A percentile compares a stretch with the other conserved stretches of the same genome.
These are phyloP conservation scores for Geotrichum bryndzae DNA, from an alignment of 1,139 yeast genomes.

Conservation along the genomic window DNA sequence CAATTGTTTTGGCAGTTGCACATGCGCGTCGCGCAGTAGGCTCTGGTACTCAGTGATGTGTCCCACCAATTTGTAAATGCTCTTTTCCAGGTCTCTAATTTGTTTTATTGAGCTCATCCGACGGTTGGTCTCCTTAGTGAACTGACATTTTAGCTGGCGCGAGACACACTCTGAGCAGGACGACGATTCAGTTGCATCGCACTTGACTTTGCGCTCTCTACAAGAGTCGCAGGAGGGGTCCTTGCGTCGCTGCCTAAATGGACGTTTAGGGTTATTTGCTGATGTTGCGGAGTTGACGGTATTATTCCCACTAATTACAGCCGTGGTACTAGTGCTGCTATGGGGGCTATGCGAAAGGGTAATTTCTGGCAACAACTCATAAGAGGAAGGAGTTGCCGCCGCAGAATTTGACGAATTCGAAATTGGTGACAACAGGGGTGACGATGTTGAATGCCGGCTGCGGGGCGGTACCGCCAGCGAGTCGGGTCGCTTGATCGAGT, in stretches of 20 bases:
- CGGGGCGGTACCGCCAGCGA: slow-evolving; percentile 5
- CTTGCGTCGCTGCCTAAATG: slow-evolving; percentile 31
- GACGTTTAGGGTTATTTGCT: slow-evolving; percentile 20
- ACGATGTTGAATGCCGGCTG: not conserved
- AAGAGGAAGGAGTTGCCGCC: slow-evolving; percentile 8
- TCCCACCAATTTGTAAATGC: slow-evolving; percentile 18
- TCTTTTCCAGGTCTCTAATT: slow-evolving; percentile 23
- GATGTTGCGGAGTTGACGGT: not conserved
- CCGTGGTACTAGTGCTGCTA: slow-evolving; percentile 1
- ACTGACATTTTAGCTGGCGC: slow-evolving; percentile 31
- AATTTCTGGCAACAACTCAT: not conserved
- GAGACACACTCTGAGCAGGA: slow-evolving; percentile 32
- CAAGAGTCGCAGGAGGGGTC: slow-evolving; percentile 35
- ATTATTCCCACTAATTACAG: not conserved
- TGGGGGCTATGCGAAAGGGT: not conserved
- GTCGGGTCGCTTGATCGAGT: not conserved
- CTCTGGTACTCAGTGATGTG: slow-evolving; percentile 20
- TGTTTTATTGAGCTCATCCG: slow-evolving; percentile 27
- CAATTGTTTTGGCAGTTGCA: slow-evolving; percentile 24
- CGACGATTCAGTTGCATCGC: slow-evolving; percentile 31
- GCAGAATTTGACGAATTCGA: not conserved
- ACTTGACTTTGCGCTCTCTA: slow-evolving; percentile 33
- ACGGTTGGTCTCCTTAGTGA: slow-evolving; percentile 29
- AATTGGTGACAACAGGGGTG: slow-evolving; percentile 11
- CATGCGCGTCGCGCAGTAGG: slow-evolving; percentile 19